phyloP scores from a whole-genome alignment of 2,329 filamentous ascomycete species.

The Hirsutella rhossiliensis region DNA sequence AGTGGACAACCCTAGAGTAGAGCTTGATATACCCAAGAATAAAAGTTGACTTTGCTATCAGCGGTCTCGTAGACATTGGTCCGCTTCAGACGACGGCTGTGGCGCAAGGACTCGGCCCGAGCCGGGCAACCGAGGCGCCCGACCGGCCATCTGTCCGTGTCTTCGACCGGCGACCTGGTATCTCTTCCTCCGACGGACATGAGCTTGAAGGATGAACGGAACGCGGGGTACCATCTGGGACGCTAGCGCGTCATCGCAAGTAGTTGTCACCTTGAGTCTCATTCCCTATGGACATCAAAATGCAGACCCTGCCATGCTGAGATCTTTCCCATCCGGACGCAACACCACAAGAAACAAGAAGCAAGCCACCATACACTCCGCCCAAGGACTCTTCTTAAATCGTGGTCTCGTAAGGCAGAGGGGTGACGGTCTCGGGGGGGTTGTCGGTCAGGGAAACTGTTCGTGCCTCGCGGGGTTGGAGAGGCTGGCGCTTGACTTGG shows the following conservation, averaged over 20 bases:
- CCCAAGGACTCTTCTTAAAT: constrained; percentile 50
- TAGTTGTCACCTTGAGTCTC: constrained; percentile 22
- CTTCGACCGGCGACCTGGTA: too few species aligned
- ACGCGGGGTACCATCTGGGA: too few species aligned
- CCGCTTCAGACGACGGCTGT: too few species aligned
- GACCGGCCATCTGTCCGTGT: too few species aligned
- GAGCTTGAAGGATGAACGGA: too few species aligned
- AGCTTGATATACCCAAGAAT: too few species aligned
- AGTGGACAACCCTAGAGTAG: too few species aligned
- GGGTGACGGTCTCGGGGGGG: constrained; percentile 81
- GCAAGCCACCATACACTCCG: constrained; percentile 16
- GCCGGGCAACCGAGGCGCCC: too few species aligned
- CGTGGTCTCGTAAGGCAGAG: constrained; percentile 94
- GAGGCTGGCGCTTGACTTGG: constrained; percentile 85
- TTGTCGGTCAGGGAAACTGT: constrained; percentile 72
- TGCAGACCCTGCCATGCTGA: constrained; percentile 30
- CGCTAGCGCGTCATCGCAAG: background rate
- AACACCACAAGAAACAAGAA: constrained; percentile 30
- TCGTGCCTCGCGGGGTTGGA: constrained; percentile 65
- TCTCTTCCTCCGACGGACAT: too few species aligned
- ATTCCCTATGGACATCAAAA: constrained; percentile 29
- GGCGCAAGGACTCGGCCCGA: too few species aligned
- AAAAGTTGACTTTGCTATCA: too few species aligned
- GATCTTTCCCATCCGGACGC: constrained; percentile 30
- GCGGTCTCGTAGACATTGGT: too few species aligned